These are phyloP conservation scores for Erysiphe neolycopersici DNA, from an alignment of 2,329 filamentous ascomycete species.

Conservation along the genomic window DNA sequence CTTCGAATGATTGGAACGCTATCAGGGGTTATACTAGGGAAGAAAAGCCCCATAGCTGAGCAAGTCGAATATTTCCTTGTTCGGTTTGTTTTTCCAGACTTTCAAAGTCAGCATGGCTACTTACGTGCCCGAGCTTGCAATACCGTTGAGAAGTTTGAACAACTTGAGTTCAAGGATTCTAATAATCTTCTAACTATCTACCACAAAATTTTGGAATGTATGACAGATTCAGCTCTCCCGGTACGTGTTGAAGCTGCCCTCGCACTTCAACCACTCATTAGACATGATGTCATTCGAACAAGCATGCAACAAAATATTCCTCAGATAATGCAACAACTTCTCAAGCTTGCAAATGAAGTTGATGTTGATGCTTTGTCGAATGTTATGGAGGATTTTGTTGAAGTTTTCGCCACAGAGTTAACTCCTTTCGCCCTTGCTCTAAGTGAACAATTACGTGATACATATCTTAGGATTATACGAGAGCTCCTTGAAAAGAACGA, in stretches of 20 bases:
- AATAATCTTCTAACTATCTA: constrained; percentile 94
- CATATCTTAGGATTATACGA: constrained; percentile 76
- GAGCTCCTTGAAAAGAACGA: constrained; percentile 76
- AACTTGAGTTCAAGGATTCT: constrained; percentile 85
- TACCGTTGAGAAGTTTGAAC: constrained; percentile 92
- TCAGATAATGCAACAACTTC: constrained; percentile 95
- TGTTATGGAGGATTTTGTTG: constrained; percentile 98
- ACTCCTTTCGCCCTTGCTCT: constrained; percentile 92
- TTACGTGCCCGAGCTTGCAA: constrained; percentile 87
- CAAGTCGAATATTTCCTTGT: constrained; percentile 98
- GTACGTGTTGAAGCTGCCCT: constrained; percentile 86
- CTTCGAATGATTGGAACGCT: constrained; percentile 92
- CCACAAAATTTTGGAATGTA: constrained; percentile 84
- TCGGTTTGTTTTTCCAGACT: constrained; percentile 93
- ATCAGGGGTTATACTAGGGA: constrained; percentile 78
- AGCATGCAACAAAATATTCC: constrained; percentile 97
- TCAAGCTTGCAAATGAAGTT: constrained; percentile 92
- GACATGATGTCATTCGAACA: constrained; percentile 76
- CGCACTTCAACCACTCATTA: constrained; percentile 80
- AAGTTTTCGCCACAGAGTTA: constrained; percentile 89
- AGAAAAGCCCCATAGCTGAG: constrained; percentile 94
- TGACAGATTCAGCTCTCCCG: constrained; percentile 81
- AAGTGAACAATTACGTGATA: constrained; percentile 86
- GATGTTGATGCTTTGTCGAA: constrained; percentile 93
- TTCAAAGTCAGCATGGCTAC: constrained; percentile 75